Base-by-base conservation (phyloP, 2,329 filamentous ascomycete genomes). In the Fusarium begoniae region DNA sequence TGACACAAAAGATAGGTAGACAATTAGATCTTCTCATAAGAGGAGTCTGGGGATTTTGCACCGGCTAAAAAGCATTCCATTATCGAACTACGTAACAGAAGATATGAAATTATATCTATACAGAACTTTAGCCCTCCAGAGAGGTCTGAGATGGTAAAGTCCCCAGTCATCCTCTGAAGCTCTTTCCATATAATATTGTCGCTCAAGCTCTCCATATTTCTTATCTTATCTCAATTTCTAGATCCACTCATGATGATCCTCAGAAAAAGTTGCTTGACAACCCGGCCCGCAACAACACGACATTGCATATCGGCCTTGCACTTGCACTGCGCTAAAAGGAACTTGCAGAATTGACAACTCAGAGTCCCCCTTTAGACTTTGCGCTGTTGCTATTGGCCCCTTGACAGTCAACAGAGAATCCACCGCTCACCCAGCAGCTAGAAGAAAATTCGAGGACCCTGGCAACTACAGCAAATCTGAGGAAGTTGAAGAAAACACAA, bases 231-330 rank as follows among this genome's bases (percentile, higher is more conserved):
- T 41, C 4, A 38, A 38, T n/a, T 57, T 44, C 12, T 50, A 63
- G 74, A 60, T 68, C 66, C 69, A 76, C 70, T 69, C 44, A 48
- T 45, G 78, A 77, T 76, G 72, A 77, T 70, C 63, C 53, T 73
- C 35, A 70, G 73, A 76, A 79, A 80, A 80, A 79, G 73, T 76
- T 72, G 67, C 58, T 56, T 47, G 56, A 67, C 74, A 73, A 69
- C 70, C 47, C 69, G 70, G 69, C 61, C 70, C 64, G 75, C 62
- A 68, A 68, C 72, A 71, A 74, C 67, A 75, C 67, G 64, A 64
- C 63, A 64, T 57, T 73, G 64, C 72, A 75, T 75, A 72, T 69
- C 74, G 64, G 61, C 76, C 75, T 69, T 71, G 72, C 62, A 66
- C 65, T 66, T 68, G 44, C 22, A 37, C 43, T 70, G 30, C 69